These are phyloP conservation scores for Quercus tomentella DNA, from an alignment of 331 rosid species.

Conservation along the genomic window DNA sequence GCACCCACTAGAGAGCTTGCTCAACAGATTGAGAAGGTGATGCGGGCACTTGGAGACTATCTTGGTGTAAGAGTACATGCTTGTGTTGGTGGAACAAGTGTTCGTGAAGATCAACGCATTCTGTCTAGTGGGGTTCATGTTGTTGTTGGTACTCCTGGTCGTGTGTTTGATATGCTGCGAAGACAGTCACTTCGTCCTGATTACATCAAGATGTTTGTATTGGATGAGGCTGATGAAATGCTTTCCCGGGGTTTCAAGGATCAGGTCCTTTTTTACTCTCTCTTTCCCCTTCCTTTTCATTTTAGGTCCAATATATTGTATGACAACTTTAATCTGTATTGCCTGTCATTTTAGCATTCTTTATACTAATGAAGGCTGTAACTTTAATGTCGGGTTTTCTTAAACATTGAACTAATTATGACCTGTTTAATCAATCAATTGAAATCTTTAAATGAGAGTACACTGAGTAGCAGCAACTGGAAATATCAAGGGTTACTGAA, in stretches of 20 bases:
- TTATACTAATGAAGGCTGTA: not conserved
- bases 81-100: slow-evolving; percentile 82
- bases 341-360: not conserved
- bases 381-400: not conserved
- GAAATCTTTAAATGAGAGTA: not conserved
- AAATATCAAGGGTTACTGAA: not conserved
- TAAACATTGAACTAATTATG: not conserved
- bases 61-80: slow-evolving; percentile 82
- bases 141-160: slow-evolving; percentile 85
- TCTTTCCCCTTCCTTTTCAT: not conserved
- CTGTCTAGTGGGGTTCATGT: slow-evolving; percentile 74
- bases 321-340: not conserved
- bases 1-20: slow-evolving; percentile 89
- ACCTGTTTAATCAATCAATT: not conserved
- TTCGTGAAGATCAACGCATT: slow-evolving; percentile 77
- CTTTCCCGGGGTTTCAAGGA: slow-evolving; percentile 80
- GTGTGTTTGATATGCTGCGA: slow-evolving; percentile 78
- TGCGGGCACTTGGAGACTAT: slow-evolving; percentile 86
- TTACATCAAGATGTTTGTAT: slow-evolving; percentile 67
- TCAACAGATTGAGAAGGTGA: slow-evolving; percentile 87
- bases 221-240: slow-evolving; percentile 93
- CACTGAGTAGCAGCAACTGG: not conserved
- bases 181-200: slow-evolving; percentile 74
- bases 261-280: slow-evolving; percentile 42
- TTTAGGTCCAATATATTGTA: not conserved